These are phyloP conservation scores for Areca catechu DNA, from an alignment of 176 grass and related monocot species.

Conservation along the genomic window DNA sequence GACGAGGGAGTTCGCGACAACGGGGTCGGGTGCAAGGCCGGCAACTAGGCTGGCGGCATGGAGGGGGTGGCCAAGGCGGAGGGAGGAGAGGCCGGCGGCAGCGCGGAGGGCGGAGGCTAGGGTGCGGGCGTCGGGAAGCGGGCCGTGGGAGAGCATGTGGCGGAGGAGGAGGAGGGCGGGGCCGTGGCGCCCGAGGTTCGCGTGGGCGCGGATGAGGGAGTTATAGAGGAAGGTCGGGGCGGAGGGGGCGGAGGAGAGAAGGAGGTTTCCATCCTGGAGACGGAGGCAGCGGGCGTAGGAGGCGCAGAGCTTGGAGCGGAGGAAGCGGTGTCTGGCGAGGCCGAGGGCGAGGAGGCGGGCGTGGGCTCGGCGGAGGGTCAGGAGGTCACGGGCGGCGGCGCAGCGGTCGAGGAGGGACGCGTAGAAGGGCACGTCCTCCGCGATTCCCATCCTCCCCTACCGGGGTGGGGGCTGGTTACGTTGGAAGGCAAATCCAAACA, in stretches of 20 bases:
- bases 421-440: not conserved
- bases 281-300: slow-evolving; percentile 20
- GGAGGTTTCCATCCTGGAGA: slow-evolving; percentile 2
- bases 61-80: slow-evolving; percentile 4
- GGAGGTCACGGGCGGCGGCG: slow-evolving; percentile 8
- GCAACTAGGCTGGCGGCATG: slow-evolving; percentile 1
- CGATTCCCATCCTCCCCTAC: too few species aligned
- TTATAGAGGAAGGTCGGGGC: slow-evolving; percentile 8
- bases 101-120: slow-evolving; percentile 6
- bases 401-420: slow-evolving; percentile 7
- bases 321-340: slow-evolving; percentile 20
- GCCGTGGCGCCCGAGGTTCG: not conserved
- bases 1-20: slow-evolving; percentile 3
- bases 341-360: slow-evolving; percentile 4
- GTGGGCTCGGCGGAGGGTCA: slow-evolving; percentile 8
- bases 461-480: too few species aligned
- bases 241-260: not conserved
- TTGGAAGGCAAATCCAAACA: too few species aligned
- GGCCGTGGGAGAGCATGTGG: not conserved
- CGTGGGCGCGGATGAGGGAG: slow-evolving; percentile 3
- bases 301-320: slow-evolving; percentile 21
- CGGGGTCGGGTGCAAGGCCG: not conserved
- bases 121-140: slow-evolving; percentile 1
- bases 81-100: not conserved
- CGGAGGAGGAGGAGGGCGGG: slow-evolving; percentile 5